phyloP scores from a whole-genome alignment of 495 filamentous ascomycete genomes.

The Penicillium coprophilum region DNA sequence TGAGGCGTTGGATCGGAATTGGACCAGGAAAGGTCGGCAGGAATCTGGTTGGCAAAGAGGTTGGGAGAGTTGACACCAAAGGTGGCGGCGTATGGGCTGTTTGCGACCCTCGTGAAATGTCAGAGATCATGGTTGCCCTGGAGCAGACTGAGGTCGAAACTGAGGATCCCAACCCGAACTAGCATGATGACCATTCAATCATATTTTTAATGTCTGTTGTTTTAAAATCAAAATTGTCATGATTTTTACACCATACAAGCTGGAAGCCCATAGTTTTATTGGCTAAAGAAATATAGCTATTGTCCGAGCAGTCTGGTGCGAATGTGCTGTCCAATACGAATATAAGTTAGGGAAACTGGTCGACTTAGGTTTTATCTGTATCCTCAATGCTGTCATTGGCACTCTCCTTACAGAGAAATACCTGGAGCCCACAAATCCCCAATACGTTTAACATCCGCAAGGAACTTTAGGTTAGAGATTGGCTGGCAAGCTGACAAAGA shows the following conservation, averaged over 20 bases:
- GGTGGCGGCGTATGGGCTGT: slow-evolving; percentile 95
- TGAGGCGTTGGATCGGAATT: slow-evolving; percentile 87
- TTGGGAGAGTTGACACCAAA: slow-evolving; percentile 76
- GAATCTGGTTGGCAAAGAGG: slow-evolving; percentile 93
- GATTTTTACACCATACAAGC: not conserved
- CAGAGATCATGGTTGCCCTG: slow-evolving; percentile 68
- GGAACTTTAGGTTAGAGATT: slow-evolving; percentile 80
- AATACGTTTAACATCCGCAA: slow-evolving; percentile 78
- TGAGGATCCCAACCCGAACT: not conserved
- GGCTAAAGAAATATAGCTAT: not conserved
- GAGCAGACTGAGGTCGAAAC: slow-evolving; percentile 67
- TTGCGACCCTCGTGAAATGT: slow-evolving; percentile 76
- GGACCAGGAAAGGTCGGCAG: slow-evolving; percentile 93
- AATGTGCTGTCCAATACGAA: not conserved
- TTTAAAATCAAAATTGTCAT: not conserved
- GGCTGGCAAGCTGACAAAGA: slow-evolving; percentile 46
- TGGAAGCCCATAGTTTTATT: not conserved
- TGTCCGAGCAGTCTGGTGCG: not conserved
- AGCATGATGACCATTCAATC: not conserved
- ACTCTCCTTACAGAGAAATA: slow-evolving; percentile 36
- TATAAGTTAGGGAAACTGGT: not conserved
- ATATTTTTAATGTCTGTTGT: not conserved
- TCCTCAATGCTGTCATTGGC: not conserved
- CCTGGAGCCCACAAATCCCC: slow-evolving; percentile 66
- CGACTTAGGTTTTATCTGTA: not conserved